Conservation (phyloP, 2,329 filamentous ascomycete genomes). For the Orbilia ellipsospora region DNA sequence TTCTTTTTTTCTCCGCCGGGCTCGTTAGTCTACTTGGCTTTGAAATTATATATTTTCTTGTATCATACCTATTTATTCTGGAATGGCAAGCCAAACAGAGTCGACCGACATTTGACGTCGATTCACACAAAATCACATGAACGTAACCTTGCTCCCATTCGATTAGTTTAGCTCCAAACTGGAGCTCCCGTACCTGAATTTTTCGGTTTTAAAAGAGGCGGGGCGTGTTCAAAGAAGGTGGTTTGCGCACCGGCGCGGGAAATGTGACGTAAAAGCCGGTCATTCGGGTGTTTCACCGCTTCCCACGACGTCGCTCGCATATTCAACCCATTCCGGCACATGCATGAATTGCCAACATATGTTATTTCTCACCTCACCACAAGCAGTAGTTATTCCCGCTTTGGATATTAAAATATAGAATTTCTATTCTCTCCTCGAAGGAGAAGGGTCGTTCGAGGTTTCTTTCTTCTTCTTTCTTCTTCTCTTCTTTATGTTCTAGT, state of each 20-base stretch:
- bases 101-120: conserved; percentile 1
- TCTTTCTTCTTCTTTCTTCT: background rate
- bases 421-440: too few relatives aligned
- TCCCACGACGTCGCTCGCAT: conserved; percentile 5
- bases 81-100: conserved; percentile 10
- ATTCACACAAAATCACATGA: conserved; percentile 9
- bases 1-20: background rate
- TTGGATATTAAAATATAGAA: too few relatives aligned
- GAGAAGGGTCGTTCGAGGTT: too few relatives aligned
- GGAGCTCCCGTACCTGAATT: background rate
- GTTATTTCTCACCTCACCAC: too few relatives aligned
- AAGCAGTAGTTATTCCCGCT: too few relatives aligned
- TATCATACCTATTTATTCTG: conserved; percentile 38
- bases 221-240: too few relatives aligned
- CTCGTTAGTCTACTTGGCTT: background rate
- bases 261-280: conserved; percentile 31
- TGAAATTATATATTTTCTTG: conserved; percentile 20
- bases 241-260: background rate
- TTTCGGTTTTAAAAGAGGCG: too few relatives aligned
- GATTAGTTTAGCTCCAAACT: background rate
- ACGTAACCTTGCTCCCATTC: background rate
- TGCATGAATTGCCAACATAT: too few relatives aligned
- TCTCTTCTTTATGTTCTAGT: background rate
- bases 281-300: conserved; percentile 14
- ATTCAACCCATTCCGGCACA: conserved; percentile 1